Base-by-base conservation (phyloP, 2,329 filamentous ascomycete species). In the Ustulina deusta region DNA sequence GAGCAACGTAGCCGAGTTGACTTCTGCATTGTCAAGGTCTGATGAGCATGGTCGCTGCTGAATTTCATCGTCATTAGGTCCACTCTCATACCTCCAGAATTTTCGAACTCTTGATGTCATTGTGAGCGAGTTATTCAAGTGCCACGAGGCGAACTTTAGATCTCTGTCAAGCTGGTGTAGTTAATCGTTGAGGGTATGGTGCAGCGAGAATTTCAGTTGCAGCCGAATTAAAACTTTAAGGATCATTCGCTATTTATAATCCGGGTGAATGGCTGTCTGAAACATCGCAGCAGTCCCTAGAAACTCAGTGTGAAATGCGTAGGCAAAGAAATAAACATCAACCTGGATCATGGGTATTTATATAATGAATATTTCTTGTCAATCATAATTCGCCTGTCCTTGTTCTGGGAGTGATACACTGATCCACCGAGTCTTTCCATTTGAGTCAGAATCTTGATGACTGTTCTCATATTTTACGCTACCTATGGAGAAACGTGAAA, bases 21-120 rank as follows among this genome's bases (percentile, higher is more conserved):
- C 20, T n/a, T n/a, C 56, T 65, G 56, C 10, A 25, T 62, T 42
- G 38, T 49, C 42, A 29, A 22, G 55, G 27, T 46, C 22, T 48
- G 42, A 57, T 52, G 66, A 63, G 63, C 60, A 52, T 36, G 9
- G 59, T 63, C 13, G 63, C 22, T 49, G 58, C 4, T 20, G 15
- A 20, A 4, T n/a, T 42, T 25, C 17, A 22, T 42, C 34, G 32
- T 29, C 34, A 38, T 66, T n/a, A 40, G 54, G 48, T 44, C 13
- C 27, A 9, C 42, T 48, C 13, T 60, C 63, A 40, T 60, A 55
- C 34, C 63, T 63, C 63, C 29, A 32, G 32, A 20, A 20, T 52
- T 34, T 61, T 36, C 25, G 40, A 3, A 2, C 17, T 58, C 40
- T 42, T 51, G 54, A 36, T 61, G 49, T 17, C 66, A 69, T 69